Evolutionary conservation across 2,329 filamentous ascomycete genomes (phyloP).

Genomic region (Chaetomium globosum): DNA sequence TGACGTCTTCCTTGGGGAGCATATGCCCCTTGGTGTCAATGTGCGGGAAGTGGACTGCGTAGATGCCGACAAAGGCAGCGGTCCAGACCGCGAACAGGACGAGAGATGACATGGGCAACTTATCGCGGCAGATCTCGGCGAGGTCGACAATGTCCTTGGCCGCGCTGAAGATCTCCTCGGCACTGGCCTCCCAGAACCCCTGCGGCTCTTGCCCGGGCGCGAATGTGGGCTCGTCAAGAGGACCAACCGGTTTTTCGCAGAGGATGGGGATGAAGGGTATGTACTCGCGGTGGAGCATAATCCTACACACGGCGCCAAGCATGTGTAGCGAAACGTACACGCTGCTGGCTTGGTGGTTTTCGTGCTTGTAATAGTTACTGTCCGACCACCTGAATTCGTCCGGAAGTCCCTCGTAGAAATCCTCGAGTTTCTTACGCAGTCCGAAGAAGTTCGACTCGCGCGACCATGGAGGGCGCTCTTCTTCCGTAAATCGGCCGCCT

Average conservation of each 20-base stretch:
- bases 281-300: constrained; percentile 70
- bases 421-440: constrained; percentile 54
- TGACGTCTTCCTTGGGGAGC: constrained; percentile 44
- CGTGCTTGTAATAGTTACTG: constrained; percentile 66
- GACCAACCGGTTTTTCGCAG: constrained; percentile 53
- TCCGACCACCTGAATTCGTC: constrained; percentile 59
- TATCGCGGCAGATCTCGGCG: constrained; percentile 62
- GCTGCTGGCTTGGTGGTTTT: constrained; percentile 64
- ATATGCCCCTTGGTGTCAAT: constrained; percentile 66
- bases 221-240: constrained; percentile 62
- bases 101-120: constrained; percentile 68
- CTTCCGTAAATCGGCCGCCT: constrained; percentile 55
- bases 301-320: constrained; percentile 64
- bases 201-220: constrained; percentile 51
- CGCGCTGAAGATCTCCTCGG: constrained; percentile 64
- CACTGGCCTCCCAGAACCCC: constrained; percentile 65
- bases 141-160: constrained; percentile 66
- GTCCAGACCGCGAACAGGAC: constrained; percentile 69
- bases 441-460: constrained; percentile 56
- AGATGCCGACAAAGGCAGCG: constrained; percentile 66
- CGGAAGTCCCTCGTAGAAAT: constrained; percentile 59
- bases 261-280: constrained; percentile 67
- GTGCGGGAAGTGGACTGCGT: constrained; percentile 66
- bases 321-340: constrained; percentile 69
- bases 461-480: constrained; percentile 61